Evolutionary conservation across 2,329 filamentous ascomycete species (phyloP).

Genomic region (Fusarium nurragi): DNA sequence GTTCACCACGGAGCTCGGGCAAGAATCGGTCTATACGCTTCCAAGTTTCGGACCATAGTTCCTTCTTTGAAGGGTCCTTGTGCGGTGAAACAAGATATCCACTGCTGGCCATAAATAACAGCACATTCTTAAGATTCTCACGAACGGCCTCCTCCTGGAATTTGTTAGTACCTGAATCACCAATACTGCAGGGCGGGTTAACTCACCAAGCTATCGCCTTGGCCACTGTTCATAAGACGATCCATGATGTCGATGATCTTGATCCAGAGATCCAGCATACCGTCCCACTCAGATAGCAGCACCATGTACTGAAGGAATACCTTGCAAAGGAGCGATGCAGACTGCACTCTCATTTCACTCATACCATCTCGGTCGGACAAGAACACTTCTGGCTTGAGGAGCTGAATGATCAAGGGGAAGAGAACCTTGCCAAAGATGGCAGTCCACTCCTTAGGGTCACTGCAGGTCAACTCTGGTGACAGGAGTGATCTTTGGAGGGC

Average conservation of each 20-base stretch:
- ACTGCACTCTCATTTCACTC: constrained; percentile 93
- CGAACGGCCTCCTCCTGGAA: constrained; percentile 89
- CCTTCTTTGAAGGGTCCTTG: constrained; percentile 63
- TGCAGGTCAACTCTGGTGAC: constrained; percentile 83
- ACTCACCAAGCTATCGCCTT: constrained; percentile 86
- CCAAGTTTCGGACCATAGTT: constrained; percentile 71
- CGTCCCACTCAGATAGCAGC: constrained; percentile 83
- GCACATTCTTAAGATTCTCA: constrained; percentile 94
- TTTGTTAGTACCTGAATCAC: constrained; percentile 19
- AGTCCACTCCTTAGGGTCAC: constrained; percentile 89
- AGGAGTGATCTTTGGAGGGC: constrained; percentile 87
- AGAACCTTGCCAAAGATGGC: constrained; percentile 94
- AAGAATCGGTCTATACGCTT: constrained; percentile 73
- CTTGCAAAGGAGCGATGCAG: constrained; percentile 90
- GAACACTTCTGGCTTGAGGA: constrained; percentile 95
- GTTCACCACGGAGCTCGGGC: constrained; percentile 66
- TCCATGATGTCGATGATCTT: constrained; percentile 95
- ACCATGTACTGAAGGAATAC: constrained; percentile 95
- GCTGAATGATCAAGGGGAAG: constrained; percentile 86
- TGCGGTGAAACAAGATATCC: constrained; percentile 81
- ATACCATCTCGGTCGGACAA: constrained; percentile 91
- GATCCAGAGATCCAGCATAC: constrained; percentile 91
- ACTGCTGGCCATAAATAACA: constrained; percentile 92
- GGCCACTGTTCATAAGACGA: constrained; percentile 92
- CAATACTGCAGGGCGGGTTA: neutral